These are phyloP conservation scores for Quercus lobata DNA, from an alignment of 331 rosid species.

Conservation along the genomic window DNA sequence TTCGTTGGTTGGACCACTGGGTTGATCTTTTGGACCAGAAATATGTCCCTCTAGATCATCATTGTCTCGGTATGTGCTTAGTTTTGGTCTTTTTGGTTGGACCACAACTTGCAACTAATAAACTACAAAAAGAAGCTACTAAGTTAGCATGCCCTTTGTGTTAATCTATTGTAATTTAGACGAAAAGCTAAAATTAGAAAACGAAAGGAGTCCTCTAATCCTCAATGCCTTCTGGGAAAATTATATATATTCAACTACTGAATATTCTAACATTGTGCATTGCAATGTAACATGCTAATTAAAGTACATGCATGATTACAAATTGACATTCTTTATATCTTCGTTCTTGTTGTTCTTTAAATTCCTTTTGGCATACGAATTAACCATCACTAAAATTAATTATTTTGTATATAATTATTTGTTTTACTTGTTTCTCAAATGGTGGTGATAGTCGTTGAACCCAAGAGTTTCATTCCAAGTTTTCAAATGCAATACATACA, in stretches of 20 bases:
- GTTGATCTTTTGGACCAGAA: constrained; percentile 1
- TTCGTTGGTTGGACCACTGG: constrained; percentile 31
- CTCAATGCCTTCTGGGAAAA: not conserved
- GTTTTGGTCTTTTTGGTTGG: constrained; percentile 21
- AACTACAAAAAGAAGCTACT: not conserved
- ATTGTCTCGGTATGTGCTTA: constrained; percentile 21
- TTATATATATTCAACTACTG: not conserved
- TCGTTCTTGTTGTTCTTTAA: too few species aligned
- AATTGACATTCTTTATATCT: too few species aligned
- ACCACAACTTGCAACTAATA: constrained; percentile 32
- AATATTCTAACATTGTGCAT: not conserved
- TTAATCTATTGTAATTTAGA: not conserved
- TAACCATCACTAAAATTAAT: not conserved
- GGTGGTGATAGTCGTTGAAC: not conserved
- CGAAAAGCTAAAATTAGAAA: constrained; percentile 4
- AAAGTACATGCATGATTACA: too few species aligned
- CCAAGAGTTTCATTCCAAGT: not conserved
- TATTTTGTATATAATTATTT: not conserved
- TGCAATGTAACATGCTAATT: constrained; percentile 14
- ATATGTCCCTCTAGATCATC: constrained; percentile 28
- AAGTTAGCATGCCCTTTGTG: not conserved
- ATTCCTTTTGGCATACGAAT: too few species aligned
- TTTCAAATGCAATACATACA: not conserved
- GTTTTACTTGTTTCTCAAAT: not conserved
- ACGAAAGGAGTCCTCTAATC: not conserved